phyloP scores from a whole-genome alignment of 164 flowering plant species.

The Vitis riparia region DNA sequence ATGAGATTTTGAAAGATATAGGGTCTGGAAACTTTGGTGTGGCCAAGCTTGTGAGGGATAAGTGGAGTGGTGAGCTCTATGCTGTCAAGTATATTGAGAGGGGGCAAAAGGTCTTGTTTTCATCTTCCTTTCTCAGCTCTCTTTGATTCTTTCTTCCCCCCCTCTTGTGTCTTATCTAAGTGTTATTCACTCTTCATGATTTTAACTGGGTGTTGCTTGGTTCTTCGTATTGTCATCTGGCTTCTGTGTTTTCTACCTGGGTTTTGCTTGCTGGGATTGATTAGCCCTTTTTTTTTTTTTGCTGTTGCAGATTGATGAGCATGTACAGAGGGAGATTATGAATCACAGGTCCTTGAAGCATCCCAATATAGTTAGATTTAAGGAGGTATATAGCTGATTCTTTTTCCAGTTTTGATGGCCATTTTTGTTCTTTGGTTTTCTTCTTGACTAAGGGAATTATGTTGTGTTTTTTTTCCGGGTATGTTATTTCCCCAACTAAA shows the following conservation, averaged over 20 bases:
- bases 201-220: not conserved
- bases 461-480: no score
- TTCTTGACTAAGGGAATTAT: not conserved
- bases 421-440: not conserved
- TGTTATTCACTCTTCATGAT: not conserved
- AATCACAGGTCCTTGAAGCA: conserved; percentile 63
- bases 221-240: conserved; percentile 8
- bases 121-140: no score
- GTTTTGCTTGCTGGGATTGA: not conserved
- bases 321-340: conserved; percentile 64
- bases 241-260: not conserved
- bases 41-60: conserved; percentile 39
- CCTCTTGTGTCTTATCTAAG: not conserved
- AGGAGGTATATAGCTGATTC: conserved; percentile 31
- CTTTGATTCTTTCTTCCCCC: not conserved
- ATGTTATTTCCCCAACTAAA: no score
- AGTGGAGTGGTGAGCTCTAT: conserved; percentile 31
- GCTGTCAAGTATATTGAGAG: conserved; percentile 42
- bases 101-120: conserved; percentile 31
- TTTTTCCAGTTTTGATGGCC: not conserved
- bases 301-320: conserved; percentile 48
- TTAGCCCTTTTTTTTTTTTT: not conserved
- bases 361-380: conserved; percentile 55
- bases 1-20: conserved; percentile 37
- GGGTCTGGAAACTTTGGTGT: conserved; percentile 47